Conservation (phyloP, 495 filamentous ascomycete species). For the Durotheca rogersii region DNA sequence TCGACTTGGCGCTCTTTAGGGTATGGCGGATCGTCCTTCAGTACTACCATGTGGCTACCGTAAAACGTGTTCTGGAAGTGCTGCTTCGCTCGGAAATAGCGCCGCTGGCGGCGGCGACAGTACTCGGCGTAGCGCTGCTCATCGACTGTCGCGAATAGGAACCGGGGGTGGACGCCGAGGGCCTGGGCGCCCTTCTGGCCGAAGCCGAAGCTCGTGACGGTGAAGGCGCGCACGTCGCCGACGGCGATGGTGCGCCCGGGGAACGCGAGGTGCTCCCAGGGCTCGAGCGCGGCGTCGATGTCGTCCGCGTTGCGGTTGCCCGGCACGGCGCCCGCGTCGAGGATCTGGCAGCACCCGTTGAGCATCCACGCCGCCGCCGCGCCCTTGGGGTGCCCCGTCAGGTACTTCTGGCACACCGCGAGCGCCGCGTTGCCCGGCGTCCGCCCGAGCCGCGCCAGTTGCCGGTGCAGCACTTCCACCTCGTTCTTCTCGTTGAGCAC, state of each 20-base stretch:
- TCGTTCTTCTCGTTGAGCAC: conserved; percentile 99
- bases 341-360: conserved; percentile 90
- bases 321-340: conserved; percentile 87
- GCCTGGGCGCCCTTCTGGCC: conserved; percentile 90
- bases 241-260: conserved; percentile 89
- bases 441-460: conserved; percentile 88
- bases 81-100: conserved; percentile 25
- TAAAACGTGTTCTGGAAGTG: conserved; percentile 28
- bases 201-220: conserved; percentile 89
- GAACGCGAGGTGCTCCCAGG: conserved; percentile 96
- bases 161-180: conserved; percentile 84
- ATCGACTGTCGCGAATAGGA: conserved; percentile 80
- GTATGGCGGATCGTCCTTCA: conserved; percentile 27
- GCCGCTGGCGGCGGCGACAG: conserved; percentile 13
- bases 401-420: conserved; percentile 98
- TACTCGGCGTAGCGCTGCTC: conserved; percentile 69
- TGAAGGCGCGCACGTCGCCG: conserved; percentile 88
- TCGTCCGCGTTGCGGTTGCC: conserved; percentile 98
- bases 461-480: conserved; percentile 91
- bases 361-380: conserved; percentile 99
- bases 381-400: conserved; percentile 97
- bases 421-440: conserved; percentile 90
- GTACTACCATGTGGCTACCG: conserved; percentile 21
- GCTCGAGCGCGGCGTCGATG: conserved; percentile 86
- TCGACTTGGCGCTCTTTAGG: conserved; percentile 15